Percentiles rank a stretch among this genome's conserved stretches.
Conservation (phyloP, 208 protist genomes). For the Angomonas desouzai region DNA sequence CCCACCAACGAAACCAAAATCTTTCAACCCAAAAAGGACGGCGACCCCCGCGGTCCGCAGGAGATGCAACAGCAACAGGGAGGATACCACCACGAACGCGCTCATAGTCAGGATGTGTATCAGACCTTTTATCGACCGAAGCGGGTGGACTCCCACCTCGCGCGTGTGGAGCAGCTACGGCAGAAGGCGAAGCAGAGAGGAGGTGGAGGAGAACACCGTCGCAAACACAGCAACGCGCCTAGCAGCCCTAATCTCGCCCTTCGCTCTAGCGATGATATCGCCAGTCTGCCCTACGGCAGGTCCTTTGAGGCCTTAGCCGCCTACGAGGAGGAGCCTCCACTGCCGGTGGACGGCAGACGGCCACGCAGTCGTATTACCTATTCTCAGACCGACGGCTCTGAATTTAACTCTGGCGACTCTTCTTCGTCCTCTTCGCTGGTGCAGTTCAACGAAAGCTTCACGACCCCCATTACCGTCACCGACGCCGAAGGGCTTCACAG, state of each 20-base stretch:
- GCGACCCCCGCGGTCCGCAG: neutral
- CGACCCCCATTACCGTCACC: conserved; percentile 48
- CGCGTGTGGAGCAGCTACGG: neutral
- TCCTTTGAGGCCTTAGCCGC: neutral
- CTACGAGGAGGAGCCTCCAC: neutral
- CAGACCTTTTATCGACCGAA: conserved; percentile 5
- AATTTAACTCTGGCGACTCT: neutral
- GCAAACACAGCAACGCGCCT: neutral
- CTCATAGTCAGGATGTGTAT: neutral
- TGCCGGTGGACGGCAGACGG: neutral
- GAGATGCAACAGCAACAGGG: neutral
- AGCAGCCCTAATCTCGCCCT: neutral
- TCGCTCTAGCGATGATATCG: neutral
- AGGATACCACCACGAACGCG: neutral
- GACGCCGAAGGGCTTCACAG: conserved; percentile 70
- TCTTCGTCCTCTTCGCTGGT: conserved; percentile 23
- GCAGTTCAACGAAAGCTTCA: conserved; percentile 63
- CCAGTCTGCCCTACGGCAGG: conserved; percentile 1
- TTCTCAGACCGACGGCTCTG: neutral
- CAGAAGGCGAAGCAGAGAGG: neutral
- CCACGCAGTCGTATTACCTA: neutral
- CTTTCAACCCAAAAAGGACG: conserved; percentile 14
- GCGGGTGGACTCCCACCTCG: conserved; percentile 1
- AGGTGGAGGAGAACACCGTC: neutral
- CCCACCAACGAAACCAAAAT: conserved; percentile 22